These are phyloP conservation scores for Apiospora hydei DNA, from an alignment of 2,329 filamentous ascomycete genomes.

Conservation along the genomic window DNA sequence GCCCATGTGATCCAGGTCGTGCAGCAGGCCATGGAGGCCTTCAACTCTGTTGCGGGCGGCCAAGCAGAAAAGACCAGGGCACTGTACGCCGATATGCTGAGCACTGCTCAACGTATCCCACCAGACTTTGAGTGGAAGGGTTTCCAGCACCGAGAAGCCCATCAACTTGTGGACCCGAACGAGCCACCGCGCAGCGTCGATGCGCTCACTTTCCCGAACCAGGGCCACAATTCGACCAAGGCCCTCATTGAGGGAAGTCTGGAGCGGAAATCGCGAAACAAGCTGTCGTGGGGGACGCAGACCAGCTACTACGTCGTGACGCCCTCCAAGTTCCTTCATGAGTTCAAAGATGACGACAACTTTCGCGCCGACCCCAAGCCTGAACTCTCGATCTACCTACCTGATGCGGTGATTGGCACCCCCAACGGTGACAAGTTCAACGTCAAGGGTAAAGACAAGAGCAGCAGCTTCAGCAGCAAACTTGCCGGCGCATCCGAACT, in stretches of 20 bases:
- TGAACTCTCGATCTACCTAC: slow-evolving; percentile 89
- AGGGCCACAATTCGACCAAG: slow-evolving; percentile 80
- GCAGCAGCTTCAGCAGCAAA: slow-evolving; percentile 80
- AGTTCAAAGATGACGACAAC: slow-evolving; percentile 92
- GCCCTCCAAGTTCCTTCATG: slow-evolving; percentile 86
- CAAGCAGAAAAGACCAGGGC: slow-evolving; percentile 83
- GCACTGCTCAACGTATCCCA: slow-evolving; percentile 77
- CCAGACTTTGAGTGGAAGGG: slow-evolving; percentile 91
- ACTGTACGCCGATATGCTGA: slow-evolving; percentile 85
- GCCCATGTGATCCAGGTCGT: slow-evolving; percentile 82
- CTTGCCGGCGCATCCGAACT: slow-evolving; percentile 82
- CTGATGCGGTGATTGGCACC: slow-evolving; percentile 81
- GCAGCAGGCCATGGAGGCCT: slow-evolving; percentile 82
- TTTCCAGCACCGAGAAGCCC: slow-evolving; percentile 76
- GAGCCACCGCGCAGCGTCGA: slow-evolving; percentile 77
- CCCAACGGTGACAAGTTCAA: slow-evolving; percentile 85
- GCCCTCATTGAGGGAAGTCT: slow-evolving; percentile 87
- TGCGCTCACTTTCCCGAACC: slow-evolving; percentile 84
- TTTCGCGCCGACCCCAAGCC: slow-evolving; percentile 75
- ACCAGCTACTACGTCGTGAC: slow-evolving; percentile 91
- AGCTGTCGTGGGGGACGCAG: slow-evolving; percentile 78
- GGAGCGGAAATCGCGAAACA: slow-evolving; percentile 89
- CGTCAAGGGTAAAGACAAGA: slow-evolving; percentile 92
- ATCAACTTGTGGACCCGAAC: slow-evolving; percentile 79
- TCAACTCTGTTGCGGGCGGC: slow-evolving; percentile 79